Base-by-base conservation (phyloP, 768 basidiomycete species). In the Paxillus involutus region DNA sequence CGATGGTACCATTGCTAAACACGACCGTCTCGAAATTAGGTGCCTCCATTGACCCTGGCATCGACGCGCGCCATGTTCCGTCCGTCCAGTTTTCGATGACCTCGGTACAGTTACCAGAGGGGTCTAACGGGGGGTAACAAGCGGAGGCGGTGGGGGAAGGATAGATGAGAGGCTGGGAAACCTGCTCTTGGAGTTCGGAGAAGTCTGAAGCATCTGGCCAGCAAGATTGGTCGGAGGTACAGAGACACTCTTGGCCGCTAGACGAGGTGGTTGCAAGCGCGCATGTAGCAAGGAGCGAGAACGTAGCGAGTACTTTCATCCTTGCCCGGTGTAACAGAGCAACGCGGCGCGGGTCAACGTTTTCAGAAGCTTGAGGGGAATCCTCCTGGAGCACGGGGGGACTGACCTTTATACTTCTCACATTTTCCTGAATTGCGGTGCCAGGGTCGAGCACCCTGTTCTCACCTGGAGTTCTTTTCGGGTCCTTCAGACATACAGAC, bases 1-100 rank as follows among this genome's bases (percentile, higher is more conserved):
- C 75, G 44, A 80, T 76, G 42, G 77, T 80, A 32, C 75, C 79
- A 59, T 79, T 80, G 17, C 40, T 56, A n/a, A 69, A 75, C 2
- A 65, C 58, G 51, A 60, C 74, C 35, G 61, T 70, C 59, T 70
- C 74, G 33, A 55, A 71, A 36, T 74, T 73, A 3, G 63, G 49
- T 4, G 41, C 17, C 47, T 79, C 70, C 69, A 77, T 70, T 2
- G 74, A 68, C 0, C 79, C 79, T 13, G 77, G 60, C 33, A 72
- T 70, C 21, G 71, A 63, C 1, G 79, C 52, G 1, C 77, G 73
- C 77, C 79, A 80, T 44, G 43, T 63, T 2, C 74, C 73, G 40
- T 79, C 61, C 3, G 16, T 0, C 52, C 65, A 70, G 17, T 68
- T 60, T 1, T 59, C 51, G 6, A 46, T 47, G 21, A 75, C 68